Conservation (phyloP, 257 asterid species). For the Ligustrum vulgare region DNA sequence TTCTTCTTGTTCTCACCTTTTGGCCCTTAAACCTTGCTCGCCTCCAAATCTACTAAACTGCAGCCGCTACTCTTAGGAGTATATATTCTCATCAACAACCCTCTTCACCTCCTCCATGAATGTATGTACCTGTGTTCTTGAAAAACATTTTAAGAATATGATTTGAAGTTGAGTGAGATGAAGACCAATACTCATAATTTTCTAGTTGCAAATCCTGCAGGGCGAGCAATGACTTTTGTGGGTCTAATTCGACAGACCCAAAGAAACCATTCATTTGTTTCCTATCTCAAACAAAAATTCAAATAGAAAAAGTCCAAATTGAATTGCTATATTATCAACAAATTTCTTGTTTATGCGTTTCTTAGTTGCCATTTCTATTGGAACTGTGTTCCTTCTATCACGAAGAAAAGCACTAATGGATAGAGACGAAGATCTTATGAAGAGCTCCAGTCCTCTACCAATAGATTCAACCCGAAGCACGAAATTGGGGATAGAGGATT, state of each 20-base stretch:
- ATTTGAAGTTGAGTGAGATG: slow-evolving; percentile 81
- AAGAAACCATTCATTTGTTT: slow-evolving; percentile 62
- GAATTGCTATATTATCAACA: slow-evolving; percentile 43
- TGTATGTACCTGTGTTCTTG: slow-evolving; percentile 81
- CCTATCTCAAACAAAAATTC: slow-evolving; percentile 29
- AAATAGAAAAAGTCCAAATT: slow-evolving; percentile 44
- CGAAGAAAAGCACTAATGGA: slow-evolving; percentile 27
- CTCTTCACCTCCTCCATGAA: slow-evolving; percentile 53
- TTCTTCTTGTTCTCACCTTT: slow-evolving; percentile 78
- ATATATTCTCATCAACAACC: slow-evolving; percentile 66
- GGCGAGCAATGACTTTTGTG: slow-evolving; percentile 57
- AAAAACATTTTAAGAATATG: slow-evolving; percentile 53
- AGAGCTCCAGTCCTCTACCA: slow-evolving; percentile 79
- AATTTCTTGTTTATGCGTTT: slow-evolving; percentile 47
- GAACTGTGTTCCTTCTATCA: slow-evolving; percentile 41
- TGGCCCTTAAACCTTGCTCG: slow-evolving; percentile 64
- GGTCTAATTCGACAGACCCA: slow-evolving; percentile 64
- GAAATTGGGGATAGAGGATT: slow-evolving; percentile 93
- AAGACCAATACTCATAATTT: slow-evolving; percentile 61
- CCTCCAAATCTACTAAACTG: slow-evolving; percentile 69
- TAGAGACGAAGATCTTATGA: slow-evolving; percentile 81
- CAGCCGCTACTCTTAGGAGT: slow-evolving; percentile 63
- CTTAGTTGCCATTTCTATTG: slow-evolving; percentile 43
- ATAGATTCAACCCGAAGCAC: slow-evolving; percentile 68
- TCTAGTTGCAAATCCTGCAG: slow-evolving; percentile 61